Evolutionary conservation across 2,329 filamentous ascomycete genomes (phyloP).

Genomic region (Parasarocladium wereldwijsianum): DNA sequence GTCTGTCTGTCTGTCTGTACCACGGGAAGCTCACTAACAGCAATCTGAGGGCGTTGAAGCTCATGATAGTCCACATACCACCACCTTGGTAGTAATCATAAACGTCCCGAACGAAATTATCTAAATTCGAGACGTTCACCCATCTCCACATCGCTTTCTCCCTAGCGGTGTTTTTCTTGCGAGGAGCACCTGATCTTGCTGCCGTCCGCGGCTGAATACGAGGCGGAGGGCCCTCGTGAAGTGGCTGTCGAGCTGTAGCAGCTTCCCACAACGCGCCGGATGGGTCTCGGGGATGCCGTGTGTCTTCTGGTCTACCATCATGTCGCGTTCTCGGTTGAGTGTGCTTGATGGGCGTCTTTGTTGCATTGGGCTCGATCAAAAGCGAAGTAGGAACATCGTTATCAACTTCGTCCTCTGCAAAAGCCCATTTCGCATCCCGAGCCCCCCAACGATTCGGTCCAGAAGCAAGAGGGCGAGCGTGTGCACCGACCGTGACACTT

Average conservation of each 20-base stretch:
- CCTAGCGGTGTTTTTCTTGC: slow-evolving; percentile 20
- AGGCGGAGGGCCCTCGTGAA: slow-evolving; percentile 26
- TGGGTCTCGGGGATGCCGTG: slow-evolving; percentile 27
- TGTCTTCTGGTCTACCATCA: slow-evolving; percentile 9
- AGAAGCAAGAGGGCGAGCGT: background rate
- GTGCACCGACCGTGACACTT: slow-evolving; percentile 12
- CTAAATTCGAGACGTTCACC: slow-evolving; percentile 81
- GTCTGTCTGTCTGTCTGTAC: slow-evolving; percentile 1
- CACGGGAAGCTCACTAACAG: slow-evolving; percentile 36
- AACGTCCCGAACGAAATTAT: slow-evolving; percentile 71
- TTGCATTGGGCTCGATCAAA: slow-evolving; percentile 38
- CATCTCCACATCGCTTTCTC: slow-evolving; percentile 84
- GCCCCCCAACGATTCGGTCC: background rate
- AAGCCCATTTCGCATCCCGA: slow-evolving; percentile 11
- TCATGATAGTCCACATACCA: slow-evolving; percentile 72
- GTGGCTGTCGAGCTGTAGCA: slow-evolving; percentile 33
- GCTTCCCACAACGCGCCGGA: slow-evolving; percentile 39
- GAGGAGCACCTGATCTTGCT: slow-evolving; percentile 13
- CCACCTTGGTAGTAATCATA: slow-evolving; percentile 77
- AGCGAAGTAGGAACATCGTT: slow-evolving; percentile 52
- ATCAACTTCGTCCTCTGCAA: slow-evolving; percentile 33
- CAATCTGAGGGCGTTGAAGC: slow-evolving; percentile 57
- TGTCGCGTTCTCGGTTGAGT: no score
- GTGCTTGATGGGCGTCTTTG: slow-evolving; percentile 5
- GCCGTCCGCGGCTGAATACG: slow-evolving; percentile 8